These are phyloP conservation scores for Cavenderia fasciculata DNA, from an alignment of 78 protist species.

Conservation along the genomic window DNA sequence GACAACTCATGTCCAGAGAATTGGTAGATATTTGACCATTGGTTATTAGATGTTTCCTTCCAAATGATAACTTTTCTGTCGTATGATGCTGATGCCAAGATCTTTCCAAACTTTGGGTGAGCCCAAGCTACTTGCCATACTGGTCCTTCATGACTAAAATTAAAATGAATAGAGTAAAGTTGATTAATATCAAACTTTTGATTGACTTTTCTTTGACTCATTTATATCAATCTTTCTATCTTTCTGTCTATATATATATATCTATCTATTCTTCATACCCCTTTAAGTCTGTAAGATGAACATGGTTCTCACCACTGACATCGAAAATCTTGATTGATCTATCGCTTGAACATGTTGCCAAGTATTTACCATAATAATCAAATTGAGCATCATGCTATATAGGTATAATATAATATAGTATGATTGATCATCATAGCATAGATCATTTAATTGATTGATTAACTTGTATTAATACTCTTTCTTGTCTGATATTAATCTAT, in stretches of 20 bases:
- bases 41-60: conserved; percentile 82
- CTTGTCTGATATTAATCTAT: not conserved
- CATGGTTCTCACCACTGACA: conserved; percentile 67
- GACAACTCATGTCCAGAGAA: conserved; percentile 84
- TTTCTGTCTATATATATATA: not conserved
- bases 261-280: conserved; percentile 53
- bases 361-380: conserved; percentile 95
- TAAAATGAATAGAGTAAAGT: not conserved
- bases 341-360: conserved; percentile 98
- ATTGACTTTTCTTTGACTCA: not conserved
- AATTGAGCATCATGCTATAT: conserved; percentile 96
- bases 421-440: too few species aligned
- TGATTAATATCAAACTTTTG: too few species aligned
- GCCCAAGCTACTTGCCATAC: conserved; percentile 99
- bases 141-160: conserved; percentile 96
- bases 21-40: conserved; percentile 81
- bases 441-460: not conserved
- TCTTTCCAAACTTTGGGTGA: conserved; percentile 96
- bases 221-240: not conserved
- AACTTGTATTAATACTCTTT: not conserved
- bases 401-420: not conserved
- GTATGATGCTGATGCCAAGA: conserved; percentile 97
- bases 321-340: conserved; percentile 91
- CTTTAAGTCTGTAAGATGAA: conserved; percentile 78
- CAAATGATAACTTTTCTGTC: conserved; percentile 97